Percentiles rank a stretch among this genome's conserved stretches.
Evolutionary conservation across 345 rosid genomes (phyloP).

Genomic region (Viola odorata): DNA sequence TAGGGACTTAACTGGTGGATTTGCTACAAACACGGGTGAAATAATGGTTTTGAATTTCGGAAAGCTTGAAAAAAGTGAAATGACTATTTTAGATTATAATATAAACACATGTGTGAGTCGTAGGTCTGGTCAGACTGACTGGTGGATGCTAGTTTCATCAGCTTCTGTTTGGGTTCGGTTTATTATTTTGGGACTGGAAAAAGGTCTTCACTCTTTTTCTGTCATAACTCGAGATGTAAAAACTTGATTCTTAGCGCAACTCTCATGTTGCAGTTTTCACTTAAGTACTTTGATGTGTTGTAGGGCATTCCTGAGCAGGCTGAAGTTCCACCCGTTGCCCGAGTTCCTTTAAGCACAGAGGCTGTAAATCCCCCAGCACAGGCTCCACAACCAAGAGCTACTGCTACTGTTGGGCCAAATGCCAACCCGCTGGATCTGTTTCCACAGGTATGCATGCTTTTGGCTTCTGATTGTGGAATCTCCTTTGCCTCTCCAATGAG

Average conservation of each 20-base stretch:
- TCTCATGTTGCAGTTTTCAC: not conserved
- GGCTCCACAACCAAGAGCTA: slow-evolving; percentile 6
- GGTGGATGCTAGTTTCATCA: not conserved
- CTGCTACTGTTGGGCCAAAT: slow-evolving; percentile 19
- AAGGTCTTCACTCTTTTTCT: not conserved
- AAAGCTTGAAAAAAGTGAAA: no score
- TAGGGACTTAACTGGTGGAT: no score
- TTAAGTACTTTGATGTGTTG: not conserved
- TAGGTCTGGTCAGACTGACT: not conserved
- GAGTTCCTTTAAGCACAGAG: slow-evolving; percentile 13
- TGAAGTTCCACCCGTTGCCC: slow-evolving; percentile 18
- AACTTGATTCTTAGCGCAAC: no score
- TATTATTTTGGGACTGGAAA: not conserved
- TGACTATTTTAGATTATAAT: not conserved
- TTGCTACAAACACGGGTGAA: no score
- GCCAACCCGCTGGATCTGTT: slow-evolving; percentile 28
- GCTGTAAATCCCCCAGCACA: slow-evolving; percentile 16
- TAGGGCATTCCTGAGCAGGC: slow-evolving; percentile 30
- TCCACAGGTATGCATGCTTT: slow-evolving; percentile 18
- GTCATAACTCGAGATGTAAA: not conserved
- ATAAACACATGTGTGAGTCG: not conserved
- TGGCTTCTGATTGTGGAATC: not conserved
- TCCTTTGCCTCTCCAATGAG: not conserved
- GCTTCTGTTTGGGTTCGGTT: not conserved
- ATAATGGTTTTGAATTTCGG: no score